Evolutionary conservation across 2,329 filamentous ascomycete genomes (phyloP), one percentile per base, ranked within the genome.

Genomic region (Penicillium palitans): DNA sequence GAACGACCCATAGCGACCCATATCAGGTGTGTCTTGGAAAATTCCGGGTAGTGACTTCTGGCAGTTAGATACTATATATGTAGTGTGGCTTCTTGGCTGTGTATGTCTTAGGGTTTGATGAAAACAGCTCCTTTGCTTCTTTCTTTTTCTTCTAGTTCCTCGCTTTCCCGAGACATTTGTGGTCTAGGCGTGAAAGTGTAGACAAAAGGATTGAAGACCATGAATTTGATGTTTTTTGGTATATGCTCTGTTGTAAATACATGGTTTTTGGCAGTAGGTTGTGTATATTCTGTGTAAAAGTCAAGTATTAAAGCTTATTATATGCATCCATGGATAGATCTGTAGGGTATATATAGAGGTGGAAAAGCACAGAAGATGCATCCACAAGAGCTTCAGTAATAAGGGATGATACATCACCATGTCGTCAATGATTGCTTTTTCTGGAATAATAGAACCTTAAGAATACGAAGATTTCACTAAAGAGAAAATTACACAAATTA

Each of bases 381-480:
- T 17, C 17, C 21, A 31, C 8, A 6, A 21, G n/a, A 52, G 50
- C 19, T 45, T 21, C 29, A 13, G 12, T 19, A 15, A 4, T 7
- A 24, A 6, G 12, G 19, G 27, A 33, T 17, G 7, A 41, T 41
- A 35, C 37, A 37, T 56, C 53, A 55, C 17, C 12, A 56, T 56
- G 53, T 56, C 53, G 46, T 52, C 53, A 56, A 52, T 44, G 39
- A 56, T 13, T 9, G 21, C n/a, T 6, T 13, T 39, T 40, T 29
- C n/a, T 41, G 35, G 24, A 39, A 15, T 4, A 19, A 25, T 51
- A 4, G 25, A 41, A 31, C 8, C 8, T 51, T 50, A n/a, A 33
- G 6, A 35, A n/a, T 25, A 52, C 27, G 9, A 4, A 7, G n/a
- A 6, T 31, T 52, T 35, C 27, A 24, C 3, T 4, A 10, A 42